These are phyloP conservation scores for Cladosporium halotolerans DNA, from an alignment of 2,329 filamentous ascomycete genomes.

Conservation along the genomic window DNA sequence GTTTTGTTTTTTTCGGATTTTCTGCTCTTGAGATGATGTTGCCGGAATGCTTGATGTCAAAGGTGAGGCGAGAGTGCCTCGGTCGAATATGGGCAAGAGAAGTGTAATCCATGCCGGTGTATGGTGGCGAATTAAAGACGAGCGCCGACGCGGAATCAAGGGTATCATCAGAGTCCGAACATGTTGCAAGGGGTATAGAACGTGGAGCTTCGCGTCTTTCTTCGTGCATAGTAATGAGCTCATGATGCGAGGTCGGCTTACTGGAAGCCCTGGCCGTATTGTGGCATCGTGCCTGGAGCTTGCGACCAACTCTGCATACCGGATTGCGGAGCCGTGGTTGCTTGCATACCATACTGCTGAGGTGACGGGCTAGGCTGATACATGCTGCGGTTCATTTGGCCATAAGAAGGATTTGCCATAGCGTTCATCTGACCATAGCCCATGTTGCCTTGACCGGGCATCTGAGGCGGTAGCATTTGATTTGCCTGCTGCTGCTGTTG, in stretches of 20 bases:
- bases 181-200: conserved; percentile 1
- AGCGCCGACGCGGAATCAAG: conserved; percentile 10
- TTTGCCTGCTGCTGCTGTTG: conserved; percentile 42
- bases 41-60: background rate
- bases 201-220: background rate
- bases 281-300: conserved; percentile 32
- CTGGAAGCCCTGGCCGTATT: conserved; percentile 34
- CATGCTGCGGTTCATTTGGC: conserved; percentile 42
- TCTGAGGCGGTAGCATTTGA: conserved; percentile 45
- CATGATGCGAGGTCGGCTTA: background rate
- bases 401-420: conserved; percentile 39
- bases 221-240: background rate
- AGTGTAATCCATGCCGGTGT: background rate
- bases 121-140: background rate
- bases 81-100: conserved; percentile 9
- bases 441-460: conserved; percentile 39
- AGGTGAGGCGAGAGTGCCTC: background rate
- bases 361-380: conserved; percentile 44
- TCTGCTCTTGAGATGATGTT: background rate
- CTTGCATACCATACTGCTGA: conserved; percentile 34
- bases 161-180: conserved; percentile 4
- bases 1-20: background rate
- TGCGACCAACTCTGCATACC: conserved; percentile 47
- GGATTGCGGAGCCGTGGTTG: conserved; percentile 41
- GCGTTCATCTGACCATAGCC: conserved; percentile 42